Evolutionary conservation across 148 eudicot species (phyloP).

Genomic region (Amaranthus cruentus): DNA sequence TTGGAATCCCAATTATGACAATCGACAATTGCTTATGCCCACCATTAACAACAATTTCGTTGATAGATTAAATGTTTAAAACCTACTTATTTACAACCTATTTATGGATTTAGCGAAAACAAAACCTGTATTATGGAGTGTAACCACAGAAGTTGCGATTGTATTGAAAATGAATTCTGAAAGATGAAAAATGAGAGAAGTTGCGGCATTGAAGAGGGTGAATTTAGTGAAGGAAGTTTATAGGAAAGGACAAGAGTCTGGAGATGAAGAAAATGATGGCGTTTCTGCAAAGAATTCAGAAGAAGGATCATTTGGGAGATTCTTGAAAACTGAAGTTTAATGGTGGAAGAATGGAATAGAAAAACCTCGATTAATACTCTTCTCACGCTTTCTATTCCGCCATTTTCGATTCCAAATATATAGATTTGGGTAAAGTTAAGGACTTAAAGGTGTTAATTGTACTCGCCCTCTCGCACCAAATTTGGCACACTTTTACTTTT

Average conservation of each 20-base stretch:
- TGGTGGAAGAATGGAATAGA: conserved; percentile 27
- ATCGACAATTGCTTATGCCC: background rate
- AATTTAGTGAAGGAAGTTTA: conserved; percentile 1
- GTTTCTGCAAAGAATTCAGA: background rate
- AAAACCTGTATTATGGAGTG: background rate
- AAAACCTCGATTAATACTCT: background rate
- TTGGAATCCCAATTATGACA: background rate
- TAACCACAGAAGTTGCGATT: background rate
- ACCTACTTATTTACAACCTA: background rate
- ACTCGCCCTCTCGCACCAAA: no score
- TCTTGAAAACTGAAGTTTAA: background rate
- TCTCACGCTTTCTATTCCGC: background rate
- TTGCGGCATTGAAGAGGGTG: background rate
- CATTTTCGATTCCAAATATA: conserved; percentile 22
- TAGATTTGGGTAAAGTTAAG: conserved; percentile 21
- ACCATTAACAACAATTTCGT: background rate
- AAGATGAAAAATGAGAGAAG: conserved; percentile 3
- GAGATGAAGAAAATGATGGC: conserved; percentile 21
- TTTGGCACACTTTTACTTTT: no score
- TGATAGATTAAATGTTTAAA: background rate
- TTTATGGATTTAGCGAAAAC: background rate
- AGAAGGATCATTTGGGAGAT: conserved; percentile 12
- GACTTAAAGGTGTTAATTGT: background rate
- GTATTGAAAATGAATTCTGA: background rate
- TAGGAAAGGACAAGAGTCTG: conserved; percentile 7